Evolutionary conservation across 1,284 basidiomycete species (phyloP).

Genomic region (Naganishia albida): DNA sequence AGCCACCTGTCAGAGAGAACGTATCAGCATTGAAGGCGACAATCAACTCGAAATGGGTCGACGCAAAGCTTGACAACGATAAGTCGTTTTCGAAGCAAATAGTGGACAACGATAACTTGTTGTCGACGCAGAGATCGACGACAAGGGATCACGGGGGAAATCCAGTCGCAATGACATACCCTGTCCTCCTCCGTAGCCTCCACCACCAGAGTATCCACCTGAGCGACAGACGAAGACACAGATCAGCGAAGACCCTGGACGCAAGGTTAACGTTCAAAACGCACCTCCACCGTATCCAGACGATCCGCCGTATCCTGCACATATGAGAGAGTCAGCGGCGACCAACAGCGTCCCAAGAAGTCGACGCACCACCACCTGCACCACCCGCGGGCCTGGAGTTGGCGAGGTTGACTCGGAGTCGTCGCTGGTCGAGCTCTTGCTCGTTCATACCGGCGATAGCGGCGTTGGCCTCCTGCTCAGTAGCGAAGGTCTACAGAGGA

Average conservation of each 20-base stretch:
- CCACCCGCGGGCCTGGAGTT: conserved; percentile 72
- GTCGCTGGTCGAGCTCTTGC: conserved; percentile 88
- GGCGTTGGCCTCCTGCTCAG: conserved; percentile 67
- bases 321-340: conserved; percentile 6
- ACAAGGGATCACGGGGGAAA: too few relatives aligned
- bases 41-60: too few relatives aligned
- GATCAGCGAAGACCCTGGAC: too few relatives aligned
- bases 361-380: conserved; percentile 54
- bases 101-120: too few relatives aligned
- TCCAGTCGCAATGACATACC: too few relatives aligned
- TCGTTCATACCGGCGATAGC: conserved; percentile 84
- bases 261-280: too few relatives aligned
- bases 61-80: too few relatives aligned
- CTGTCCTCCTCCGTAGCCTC: conserved; percentile 51
- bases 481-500: conserved; percentile 62
- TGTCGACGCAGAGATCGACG: too few relatives aligned
- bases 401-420: conserved; percentile 79
- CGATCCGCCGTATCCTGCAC: conserved; percentile 35
- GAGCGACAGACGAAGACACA: too few relatives aligned
- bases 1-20: too few relatives aligned
- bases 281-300: conserved; percentile 42
- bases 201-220: conserved; percentile 45
- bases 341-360: conserved; percentile 23
- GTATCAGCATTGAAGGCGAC: too few relatives aligned
- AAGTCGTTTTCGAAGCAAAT: too few relatives aligned